Conservation (phyloP, 306 rosid species). For the Cicer chorassanicum region DNA sequence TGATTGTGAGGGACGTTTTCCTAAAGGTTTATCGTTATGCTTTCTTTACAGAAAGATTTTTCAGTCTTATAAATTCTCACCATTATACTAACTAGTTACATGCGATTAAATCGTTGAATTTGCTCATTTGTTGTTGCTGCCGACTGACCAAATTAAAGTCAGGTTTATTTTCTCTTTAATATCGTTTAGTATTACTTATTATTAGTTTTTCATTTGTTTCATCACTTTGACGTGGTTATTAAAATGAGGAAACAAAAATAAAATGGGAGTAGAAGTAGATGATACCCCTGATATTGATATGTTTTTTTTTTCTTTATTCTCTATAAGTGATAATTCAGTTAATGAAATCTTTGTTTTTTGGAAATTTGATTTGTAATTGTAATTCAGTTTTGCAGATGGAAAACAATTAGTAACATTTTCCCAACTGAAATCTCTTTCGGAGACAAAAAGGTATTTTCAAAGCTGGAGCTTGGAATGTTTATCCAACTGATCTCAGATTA, state of each 20-base stretch:
- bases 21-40: background rate
- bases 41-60: background rate
- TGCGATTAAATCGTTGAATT: conserved; percentile 8
- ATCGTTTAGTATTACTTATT: background rate
- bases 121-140: conserved; percentile 19
- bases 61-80: conserved; percentile 1
- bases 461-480: conserved; percentile 19
- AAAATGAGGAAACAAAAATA: conserved; percentile 1
- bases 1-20: conserved; percentile 8
- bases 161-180: conserved; percentile 28
- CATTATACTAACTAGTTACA: conserved; percentile 7
- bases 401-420: conserved; percentile 40
- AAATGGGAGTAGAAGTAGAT: background rate
- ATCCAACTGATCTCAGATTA: conserved; percentile 51
- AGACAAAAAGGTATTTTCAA: conserved; percentile 39
- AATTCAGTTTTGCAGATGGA: conserved; percentile 48
- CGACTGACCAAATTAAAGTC: background rate
- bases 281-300: background rate
- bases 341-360: conserved; percentile 16
- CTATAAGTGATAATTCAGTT: background rate
- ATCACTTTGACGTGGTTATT: background rate
- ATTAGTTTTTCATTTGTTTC: conserved; percentile 36
- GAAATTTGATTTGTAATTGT: conserved; percentile 44
- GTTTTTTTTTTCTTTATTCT: background rate
- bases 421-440: conserved; percentile 38